A percentile compares a stretch with the other conserved stretches of the same genome.
These are phyloP conservation scores for Telfairia occidentalis DNA, from an alignment of 331 rosid genomes.

Conservation along the genomic window DNA sequence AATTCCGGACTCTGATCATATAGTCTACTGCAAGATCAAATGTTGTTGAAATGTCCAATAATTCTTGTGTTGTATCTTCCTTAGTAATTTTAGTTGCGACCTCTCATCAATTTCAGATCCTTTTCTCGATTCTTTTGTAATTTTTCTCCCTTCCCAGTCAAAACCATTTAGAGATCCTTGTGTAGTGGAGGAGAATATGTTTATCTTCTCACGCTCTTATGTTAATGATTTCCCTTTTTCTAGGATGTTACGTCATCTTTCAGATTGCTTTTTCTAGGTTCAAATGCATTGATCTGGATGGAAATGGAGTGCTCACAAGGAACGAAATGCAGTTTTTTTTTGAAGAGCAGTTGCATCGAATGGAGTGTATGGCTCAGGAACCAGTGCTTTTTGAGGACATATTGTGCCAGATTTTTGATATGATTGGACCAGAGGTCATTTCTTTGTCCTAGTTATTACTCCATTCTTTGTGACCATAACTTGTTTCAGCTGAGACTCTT, in stretches of 20 bases:
- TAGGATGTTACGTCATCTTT: neutral
- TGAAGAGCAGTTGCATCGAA: conserved; percentile 93
- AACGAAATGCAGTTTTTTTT: conserved; percentile 89
- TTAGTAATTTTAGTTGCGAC: neutral
- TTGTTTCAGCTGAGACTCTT: neutral
- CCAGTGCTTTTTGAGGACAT: conserved; percentile 97
- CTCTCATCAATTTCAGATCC: neutral
- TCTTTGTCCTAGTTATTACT: conserved; percentile 3
- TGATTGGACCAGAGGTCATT: conserved; percentile 83
- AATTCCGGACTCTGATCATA: neutral
- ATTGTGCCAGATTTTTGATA: conserved; percentile 87
- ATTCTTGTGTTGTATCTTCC: neutral
- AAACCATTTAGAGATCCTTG: neutral
- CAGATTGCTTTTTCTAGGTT: conserved; percentile 41
- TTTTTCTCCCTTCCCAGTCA: neutral
- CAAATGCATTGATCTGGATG: conserved; percentile 94
- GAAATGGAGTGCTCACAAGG: conserved; percentile 74
- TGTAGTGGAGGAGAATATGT: neutral
- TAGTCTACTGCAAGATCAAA: neutral
- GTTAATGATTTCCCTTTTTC: no score
- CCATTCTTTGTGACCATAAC: neutral
- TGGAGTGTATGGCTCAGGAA: conserved; percentile 98
- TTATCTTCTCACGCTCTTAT: no score
- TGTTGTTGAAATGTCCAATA: neutral
- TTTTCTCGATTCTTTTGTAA: neutral